phyloP scores from a whole-genome alignment of 306 rosid species.

The Prunus padus region DNA sequence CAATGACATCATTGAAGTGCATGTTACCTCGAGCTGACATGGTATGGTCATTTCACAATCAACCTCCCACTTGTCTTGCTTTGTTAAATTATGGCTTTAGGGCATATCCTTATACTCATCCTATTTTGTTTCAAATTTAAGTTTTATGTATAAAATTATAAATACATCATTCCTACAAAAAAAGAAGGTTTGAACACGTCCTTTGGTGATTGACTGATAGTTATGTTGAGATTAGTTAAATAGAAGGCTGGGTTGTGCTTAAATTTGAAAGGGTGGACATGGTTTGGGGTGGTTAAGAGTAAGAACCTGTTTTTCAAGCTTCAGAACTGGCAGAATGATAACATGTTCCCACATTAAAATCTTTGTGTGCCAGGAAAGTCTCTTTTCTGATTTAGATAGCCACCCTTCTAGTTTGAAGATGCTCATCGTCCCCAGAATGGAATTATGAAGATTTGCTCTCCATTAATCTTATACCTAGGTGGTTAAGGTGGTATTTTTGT shows the following conservation, averaged over 20 bases:
- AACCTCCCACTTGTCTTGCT: not conserved
- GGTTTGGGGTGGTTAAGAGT: not conserved
- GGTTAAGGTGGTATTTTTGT: no score
- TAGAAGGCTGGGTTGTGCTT: not conserved
- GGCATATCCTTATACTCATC: not conserved
- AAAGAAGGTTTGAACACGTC: not conserved
- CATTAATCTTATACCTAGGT: not conserved
- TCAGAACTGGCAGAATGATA: not conserved
- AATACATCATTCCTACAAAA: not conserved
- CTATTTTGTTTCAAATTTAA: not conserved
- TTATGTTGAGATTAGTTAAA: not conserved
- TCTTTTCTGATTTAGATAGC: not conserved
- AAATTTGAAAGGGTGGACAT: not conserved
- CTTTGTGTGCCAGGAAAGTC: not conserved
- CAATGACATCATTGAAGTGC: slow-evolving; percentile 78
- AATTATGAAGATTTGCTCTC: not conserved
- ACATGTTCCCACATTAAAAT: not conserved
- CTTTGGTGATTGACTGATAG: not conserved
- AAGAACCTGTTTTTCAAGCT: not conserved
- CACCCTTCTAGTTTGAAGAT: not conserved
- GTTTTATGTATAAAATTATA: not conserved
- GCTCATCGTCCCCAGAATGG: not conserved
- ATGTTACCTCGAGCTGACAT: slow-evolving; percentile 50
- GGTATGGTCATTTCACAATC: slow-evolving; percentile 30
- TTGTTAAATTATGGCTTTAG: not conserved